phyloP scores from a whole-genome alignment of 2,329 filamentous ascomycete genomes.

The Epichloe uncinata region DNA sequence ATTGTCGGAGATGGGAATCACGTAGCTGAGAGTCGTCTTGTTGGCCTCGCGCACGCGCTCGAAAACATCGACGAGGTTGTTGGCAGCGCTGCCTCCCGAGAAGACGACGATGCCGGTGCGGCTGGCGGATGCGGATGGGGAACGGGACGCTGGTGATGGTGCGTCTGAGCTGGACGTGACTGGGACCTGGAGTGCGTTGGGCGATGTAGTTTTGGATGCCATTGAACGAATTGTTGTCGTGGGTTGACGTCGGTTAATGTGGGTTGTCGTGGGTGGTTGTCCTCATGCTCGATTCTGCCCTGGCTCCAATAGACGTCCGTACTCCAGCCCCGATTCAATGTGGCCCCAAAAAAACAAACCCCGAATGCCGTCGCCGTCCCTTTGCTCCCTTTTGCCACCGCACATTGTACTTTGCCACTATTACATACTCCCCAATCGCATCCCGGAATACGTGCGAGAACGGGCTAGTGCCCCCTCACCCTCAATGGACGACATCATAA shows the following conservation, averaged over 20 bases:
- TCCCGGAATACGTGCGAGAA: not conserved
- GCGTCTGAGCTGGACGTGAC: not conserved
- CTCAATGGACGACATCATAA: not conserved
- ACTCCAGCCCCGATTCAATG: too few relatives aligned
- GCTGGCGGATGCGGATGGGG: not conserved
- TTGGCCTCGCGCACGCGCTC: conserved; percentile 50
- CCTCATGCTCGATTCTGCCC: too few relatives aligned
- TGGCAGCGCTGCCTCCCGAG: conserved; percentile 87
- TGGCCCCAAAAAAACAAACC: too few relatives aligned
- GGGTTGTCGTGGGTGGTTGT: too few relatives aligned
- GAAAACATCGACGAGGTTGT: conserved; percentile 87
- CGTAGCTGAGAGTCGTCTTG: conserved; percentile 58
- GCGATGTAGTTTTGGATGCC: not conserved
- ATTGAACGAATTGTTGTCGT: not conserved
- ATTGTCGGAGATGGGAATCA: conserved; percentile 94
- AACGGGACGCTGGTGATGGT: not conserved
- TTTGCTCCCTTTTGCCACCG: too few relatives aligned
- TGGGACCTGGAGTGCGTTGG: not conserved
- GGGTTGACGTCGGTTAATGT: too few relatives aligned
- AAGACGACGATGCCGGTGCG: conserved; percentile 57
- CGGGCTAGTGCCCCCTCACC: not conserved
- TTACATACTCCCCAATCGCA: too few relatives aligned
- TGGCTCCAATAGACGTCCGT: too few relatives aligned
- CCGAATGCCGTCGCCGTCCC: too few relatives aligned
- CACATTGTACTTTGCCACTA: too few relatives aligned